phyloP scores from a whole-genome alignment of 495 filamentous ascomycete species.

The Penicillium silybi region DNA sequence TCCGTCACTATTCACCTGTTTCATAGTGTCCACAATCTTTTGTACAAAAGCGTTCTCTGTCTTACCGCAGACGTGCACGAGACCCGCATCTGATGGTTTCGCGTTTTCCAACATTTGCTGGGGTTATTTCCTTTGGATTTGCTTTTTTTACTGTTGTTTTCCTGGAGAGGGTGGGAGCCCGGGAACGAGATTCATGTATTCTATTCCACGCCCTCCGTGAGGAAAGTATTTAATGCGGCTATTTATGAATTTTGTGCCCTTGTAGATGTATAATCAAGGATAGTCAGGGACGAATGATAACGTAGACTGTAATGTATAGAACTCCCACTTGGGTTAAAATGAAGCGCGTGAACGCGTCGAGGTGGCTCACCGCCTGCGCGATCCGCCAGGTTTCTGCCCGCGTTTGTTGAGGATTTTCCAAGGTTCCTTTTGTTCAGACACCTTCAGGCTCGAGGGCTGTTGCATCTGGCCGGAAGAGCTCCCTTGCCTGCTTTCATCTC shows the following conservation, averaged over 20 bases:
- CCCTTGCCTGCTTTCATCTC: background rate
- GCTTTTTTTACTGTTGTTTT: conserved; percentile 14
- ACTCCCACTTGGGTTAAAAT: conserved; percentile 20
- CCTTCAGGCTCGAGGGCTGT: background rate
- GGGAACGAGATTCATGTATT: conserved; percentile 31
- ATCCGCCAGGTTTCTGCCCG: conserved; percentile 17
- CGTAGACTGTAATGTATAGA: background rate
- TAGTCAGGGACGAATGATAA: background rate
- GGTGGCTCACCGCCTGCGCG: conserved; percentile 7
- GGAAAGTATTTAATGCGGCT: conserved; percentile 23
- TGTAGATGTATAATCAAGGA: background rate
- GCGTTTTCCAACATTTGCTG: conserved; percentile 9
- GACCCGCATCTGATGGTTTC: conserved; percentile 15
- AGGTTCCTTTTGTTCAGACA: background rate
- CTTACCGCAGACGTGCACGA: conserved; percentile 9
- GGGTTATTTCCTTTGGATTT: conserved; percentile 14
- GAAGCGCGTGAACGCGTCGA: conserved; percentile 24
- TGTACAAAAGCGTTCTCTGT: conserved; percentile 41
- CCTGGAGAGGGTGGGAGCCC: conserved; percentile 9
- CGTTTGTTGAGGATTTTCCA: conserved; percentile 17
- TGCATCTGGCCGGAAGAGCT: background rate
- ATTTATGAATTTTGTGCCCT: conserved; percentile 3
- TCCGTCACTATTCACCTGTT: conserved; percentile 14
- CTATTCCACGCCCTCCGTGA: conserved; percentile 24
- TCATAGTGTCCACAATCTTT: conserved; percentile 19